Evolutionary conservation across 441 rosid species (phyloP), one percentile per base, ranked within the genome.

Genomic region (Isatis lusitanica): DNA sequence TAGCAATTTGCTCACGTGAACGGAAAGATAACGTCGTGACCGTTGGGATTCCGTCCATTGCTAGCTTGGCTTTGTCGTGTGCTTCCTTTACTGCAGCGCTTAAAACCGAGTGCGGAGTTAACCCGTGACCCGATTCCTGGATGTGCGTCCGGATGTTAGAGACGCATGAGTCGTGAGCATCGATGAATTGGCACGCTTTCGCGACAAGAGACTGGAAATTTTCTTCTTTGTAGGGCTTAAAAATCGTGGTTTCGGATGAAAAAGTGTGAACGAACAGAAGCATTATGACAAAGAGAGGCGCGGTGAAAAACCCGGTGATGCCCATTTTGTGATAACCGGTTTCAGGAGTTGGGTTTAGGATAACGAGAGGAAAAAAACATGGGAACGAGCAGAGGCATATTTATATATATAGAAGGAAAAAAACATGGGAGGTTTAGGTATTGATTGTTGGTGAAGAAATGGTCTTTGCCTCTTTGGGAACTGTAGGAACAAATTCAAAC

Each of bases 1-100:
- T 84, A 0, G 97, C 97, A 0, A 87, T 58, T 43, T 93, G 94
- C 52, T 93, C 98, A 0, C 96, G 96, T 24, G 85, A 86, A 70
- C 85, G 85, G 71, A 85, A n/a, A 0, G 97, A 91, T 58, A 90
- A 70, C 15, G 80, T 40, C 0, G 83, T 85, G 83, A 92, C 87
- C 76, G 78, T 85, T 6, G 92, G 79, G 66, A 88, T 77, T 28
- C 39, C 51, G 26, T 87, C 80, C 30, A 86, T 79, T 13, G 97
- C 85, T n/a, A 50, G 78, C 63, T 81, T 81, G 63, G 81, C 81
- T 61, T 78, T 73, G 71, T 78, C 74, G 13, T 91, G 89, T 9
- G 92, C 78, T 16, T 76, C 52, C 39, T 74, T 78, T 1, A 94
- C 76, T 3, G 95, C 94, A 9, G 95, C 90, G 8, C 12, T 77